Conservation (phyloP, 495 filamentous ascomycete genomes). For the Elaphomyces granulatus region DNA sequence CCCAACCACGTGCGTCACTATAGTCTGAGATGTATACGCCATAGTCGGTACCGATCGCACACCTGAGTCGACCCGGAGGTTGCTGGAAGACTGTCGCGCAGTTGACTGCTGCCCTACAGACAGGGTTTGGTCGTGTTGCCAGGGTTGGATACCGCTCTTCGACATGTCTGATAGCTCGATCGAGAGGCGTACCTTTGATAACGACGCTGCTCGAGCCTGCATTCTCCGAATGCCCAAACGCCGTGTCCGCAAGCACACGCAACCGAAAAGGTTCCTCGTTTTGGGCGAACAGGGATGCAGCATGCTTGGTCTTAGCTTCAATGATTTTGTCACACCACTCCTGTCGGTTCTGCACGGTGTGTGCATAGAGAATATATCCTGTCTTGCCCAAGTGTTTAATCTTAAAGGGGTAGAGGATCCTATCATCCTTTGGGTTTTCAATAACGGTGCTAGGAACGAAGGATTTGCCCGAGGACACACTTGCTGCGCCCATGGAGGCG, state of each 20-base stretch:
- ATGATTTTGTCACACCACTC: conserved; percentile 93
- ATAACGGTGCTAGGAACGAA: conserved; percentile 36
- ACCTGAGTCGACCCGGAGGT: conserved; percentile 63
- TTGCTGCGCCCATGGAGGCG: conserved; percentile 24
- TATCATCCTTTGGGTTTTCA: conserved; percentile 51
- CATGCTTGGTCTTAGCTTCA: conserved; percentile 86
- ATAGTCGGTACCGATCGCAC: conserved; percentile 89
- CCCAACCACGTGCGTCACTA: conserved; percentile 79
- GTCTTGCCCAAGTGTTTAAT: conserved; percentile 88
- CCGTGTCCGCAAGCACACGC: conserved; percentile 79
- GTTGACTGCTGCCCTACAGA: conserved; percentile 75
- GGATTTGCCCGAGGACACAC: conserved; percentile 24
- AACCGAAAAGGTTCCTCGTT: conserved; percentile 94
- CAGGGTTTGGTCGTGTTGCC: conserved; percentile 50
- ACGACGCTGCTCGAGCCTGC: conserved; percentile 38
- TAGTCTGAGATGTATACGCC: conserved; percentile 81
- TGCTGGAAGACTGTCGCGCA: conserved; percentile 82
- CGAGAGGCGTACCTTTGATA: conserved; percentile 81
- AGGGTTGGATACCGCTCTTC: conserved; percentile 54
- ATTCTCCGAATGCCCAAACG: conserved; percentile 69
- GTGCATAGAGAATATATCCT: conserved; percentile 81
- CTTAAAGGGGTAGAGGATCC: conserved; percentile 82
- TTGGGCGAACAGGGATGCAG: conserved; percentile 72
- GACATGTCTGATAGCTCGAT: conserved; percentile 79
- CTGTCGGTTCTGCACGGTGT: conserved; percentile 51